A percentile compares a stretch with the other conserved stretches of the same genome.
Conservation (phyloP, 2,329 filamentous ascomycete genomes). For the Colletotrichum lupini region DNA sequence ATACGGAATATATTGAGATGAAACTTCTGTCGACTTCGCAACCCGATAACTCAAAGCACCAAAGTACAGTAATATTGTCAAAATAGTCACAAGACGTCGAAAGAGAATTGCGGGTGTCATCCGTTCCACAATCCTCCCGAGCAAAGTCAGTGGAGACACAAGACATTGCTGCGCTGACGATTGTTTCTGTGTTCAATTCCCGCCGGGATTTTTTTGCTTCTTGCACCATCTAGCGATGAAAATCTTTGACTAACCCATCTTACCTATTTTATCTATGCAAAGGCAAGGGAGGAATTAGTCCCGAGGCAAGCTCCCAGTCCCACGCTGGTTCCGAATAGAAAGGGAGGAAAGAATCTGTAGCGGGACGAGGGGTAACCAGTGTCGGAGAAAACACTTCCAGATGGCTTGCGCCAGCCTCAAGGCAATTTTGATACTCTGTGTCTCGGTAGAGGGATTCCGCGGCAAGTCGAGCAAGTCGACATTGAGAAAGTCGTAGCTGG, state of each 20-base stretch:
- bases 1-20: too few species aligned
- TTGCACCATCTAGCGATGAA: neutral
- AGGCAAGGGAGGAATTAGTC: neutral
- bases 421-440: neutral
- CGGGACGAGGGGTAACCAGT: neutral
- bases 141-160: neutral
- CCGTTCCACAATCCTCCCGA: neutral
- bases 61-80: too few species aligned
- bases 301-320: too few species aligned
- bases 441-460: neutral
- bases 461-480: neutral
- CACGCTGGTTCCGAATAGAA: neutral
- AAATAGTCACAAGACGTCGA: neutral
- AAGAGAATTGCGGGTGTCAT: neutral
- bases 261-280: neutral
- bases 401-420: too few species aligned
- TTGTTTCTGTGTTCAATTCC: neutral
- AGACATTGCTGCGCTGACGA: neutral
- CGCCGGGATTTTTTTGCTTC: neutral
- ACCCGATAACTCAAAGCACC: too few species aligned
- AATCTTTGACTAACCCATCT: neutral
- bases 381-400: neutral
- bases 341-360: neutral
- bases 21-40: too few species aligned
- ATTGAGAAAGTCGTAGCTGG: neutral